Conservation (phyloP, 148 eudicot genomes). For the Rhododendron mucronatum region DNA sequence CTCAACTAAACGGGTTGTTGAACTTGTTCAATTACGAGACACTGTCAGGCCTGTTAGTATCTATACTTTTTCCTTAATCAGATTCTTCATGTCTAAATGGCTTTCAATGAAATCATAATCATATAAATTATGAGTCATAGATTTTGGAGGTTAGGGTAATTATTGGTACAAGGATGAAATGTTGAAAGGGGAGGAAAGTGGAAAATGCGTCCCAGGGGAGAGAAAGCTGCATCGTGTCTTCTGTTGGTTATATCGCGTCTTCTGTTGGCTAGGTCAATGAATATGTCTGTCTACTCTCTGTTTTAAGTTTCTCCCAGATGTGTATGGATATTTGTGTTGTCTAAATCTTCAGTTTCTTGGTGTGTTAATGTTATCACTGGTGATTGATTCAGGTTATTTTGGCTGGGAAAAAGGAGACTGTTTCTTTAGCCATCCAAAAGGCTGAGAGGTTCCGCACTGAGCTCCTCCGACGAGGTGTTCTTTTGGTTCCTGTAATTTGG, state of each 20-base stretch:
- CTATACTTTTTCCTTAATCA: background rate
- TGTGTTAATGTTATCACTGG: background rate
- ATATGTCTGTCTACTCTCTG: background rate
- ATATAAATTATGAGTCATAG: background rate
- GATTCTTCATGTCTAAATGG: background rate
- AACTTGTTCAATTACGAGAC: constrained; percentile 91
- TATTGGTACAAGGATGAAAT: background rate
- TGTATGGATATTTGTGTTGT: background rate
- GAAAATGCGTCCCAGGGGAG: background rate
- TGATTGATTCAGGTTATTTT: constrained; percentile 64
- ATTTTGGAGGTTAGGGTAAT: background rate
- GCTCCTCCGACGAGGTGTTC: constrained; percentile 78
- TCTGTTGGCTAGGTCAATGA: background rate
- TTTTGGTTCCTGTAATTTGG: constrained; percentile 82
- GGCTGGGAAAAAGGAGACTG: constrained; percentile 87
- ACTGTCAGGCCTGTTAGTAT: constrained; percentile 89
- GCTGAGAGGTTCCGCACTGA: constrained; percentile 90
- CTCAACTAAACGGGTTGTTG: constrained; percentile 89
- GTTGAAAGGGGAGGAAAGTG: background rate
- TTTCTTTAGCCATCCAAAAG: constrained; percentile 64
- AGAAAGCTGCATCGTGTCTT: background rate
- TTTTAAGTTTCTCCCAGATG: background rate
- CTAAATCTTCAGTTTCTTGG: background rate
- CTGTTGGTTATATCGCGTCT: background rate
- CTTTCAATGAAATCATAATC: background rate